These are phyloP conservation scores for Passalora sequoiae DNA, from an alignment of 2,329 filamentous ascomycete species.

Conservation along the genomic window DNA sequence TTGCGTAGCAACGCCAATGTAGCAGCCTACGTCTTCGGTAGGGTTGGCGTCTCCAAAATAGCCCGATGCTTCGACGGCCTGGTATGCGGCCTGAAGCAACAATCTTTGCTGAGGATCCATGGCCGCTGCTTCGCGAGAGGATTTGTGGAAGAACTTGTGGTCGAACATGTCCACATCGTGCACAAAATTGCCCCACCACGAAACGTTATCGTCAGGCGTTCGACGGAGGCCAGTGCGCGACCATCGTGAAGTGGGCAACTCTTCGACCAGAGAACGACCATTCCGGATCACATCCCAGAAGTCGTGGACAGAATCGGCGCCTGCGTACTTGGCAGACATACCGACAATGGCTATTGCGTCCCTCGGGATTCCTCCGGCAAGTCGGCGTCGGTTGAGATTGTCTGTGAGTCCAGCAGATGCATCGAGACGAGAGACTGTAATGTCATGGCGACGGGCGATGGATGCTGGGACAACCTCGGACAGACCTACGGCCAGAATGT, in stretches of 20 bases:
- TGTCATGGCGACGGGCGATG: neutral
- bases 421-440: neutral
- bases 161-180: slow-evolving; percentile 28
- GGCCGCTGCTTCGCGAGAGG: slow-evolving; percentile 24
- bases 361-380: neutral
- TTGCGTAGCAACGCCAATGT: slow-evolving; percentile 32
- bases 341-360: slow-evolving; percentile 14
- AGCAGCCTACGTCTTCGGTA: slow-evolving; percentile 42
- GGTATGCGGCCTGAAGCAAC: slow-evolving; percentile 30
- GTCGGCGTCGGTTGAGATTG: neutral
- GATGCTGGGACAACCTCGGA: no score
- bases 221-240: neutral
- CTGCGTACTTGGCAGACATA: slow-evolving; percentile 15
- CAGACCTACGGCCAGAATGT: no score
- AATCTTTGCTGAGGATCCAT: slow-evolving; percentile 33
- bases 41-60: slow-evolving; percentile 18
- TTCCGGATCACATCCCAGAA: slow-evolving; percentile 13
- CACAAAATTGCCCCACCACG: slow-evolving; percentile 13
- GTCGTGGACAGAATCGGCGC: slow-evolving; percentile 9
- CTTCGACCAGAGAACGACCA: slow-evolving; percentile 7
- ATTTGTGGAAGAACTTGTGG: slow-evolving; percentile 33
- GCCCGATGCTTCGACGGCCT: slow-evolving; percentile 33
- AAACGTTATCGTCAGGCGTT: neutral
- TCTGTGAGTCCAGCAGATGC: neutral
- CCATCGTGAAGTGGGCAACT: slow-evolving; percentile 3